These are phyloP conservation scores for Tolypocladium guangdongense DNA, from an alignment of 2,329 filamentous ascomycete species.

Conservation along the genomic window DNA sequence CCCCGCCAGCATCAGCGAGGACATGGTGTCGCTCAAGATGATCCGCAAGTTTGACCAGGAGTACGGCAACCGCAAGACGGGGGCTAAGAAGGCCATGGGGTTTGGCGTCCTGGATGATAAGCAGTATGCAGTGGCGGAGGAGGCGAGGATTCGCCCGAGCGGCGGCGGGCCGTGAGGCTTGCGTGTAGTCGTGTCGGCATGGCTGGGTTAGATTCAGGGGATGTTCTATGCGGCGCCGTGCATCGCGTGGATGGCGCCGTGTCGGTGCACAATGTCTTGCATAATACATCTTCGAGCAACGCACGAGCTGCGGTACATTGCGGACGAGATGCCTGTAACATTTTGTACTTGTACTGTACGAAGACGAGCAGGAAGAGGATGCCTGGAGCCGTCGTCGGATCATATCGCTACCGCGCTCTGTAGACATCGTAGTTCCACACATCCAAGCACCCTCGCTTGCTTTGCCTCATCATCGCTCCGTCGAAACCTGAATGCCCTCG, in stretches of 20 bases:
- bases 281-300: background rate
- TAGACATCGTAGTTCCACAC: background rate
- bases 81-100: slow-evolving; percentile 48
- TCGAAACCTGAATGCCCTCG: slow-evolving; percentile 39
- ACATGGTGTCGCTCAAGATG: slow-evolving; percentile 76
- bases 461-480: slow-evolving; percentile 21
- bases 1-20: slow-evolving; percentile 82
- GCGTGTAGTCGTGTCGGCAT: background rate
- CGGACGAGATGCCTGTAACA: background rate
- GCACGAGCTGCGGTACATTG: background rate
- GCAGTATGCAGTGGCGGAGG: slow-evolving; percentile 25
- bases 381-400: background rate
- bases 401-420: background rate
- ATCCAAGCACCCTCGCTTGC: background rate
- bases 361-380: background rate
- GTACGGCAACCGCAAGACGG: slow-evolving; percentile 71
- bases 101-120: slow-evolving; percentile 39
- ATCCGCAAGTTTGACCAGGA: slow-evolving; percentile 95
- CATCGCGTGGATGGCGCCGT: too few species aligned
- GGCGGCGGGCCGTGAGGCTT: background rate
- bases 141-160: slow-evolving; percentile 29
- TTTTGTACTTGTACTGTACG: background rate
- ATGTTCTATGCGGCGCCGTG: too few species aligned
- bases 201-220: background rate
- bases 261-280: background rate